Percentiles rank a stretch among this genome's conserved stretches.
phyloP scores from a whole-genome alignment of 2,329 filamentous ascomycete species.

The Penicillium sp. region DNA sequence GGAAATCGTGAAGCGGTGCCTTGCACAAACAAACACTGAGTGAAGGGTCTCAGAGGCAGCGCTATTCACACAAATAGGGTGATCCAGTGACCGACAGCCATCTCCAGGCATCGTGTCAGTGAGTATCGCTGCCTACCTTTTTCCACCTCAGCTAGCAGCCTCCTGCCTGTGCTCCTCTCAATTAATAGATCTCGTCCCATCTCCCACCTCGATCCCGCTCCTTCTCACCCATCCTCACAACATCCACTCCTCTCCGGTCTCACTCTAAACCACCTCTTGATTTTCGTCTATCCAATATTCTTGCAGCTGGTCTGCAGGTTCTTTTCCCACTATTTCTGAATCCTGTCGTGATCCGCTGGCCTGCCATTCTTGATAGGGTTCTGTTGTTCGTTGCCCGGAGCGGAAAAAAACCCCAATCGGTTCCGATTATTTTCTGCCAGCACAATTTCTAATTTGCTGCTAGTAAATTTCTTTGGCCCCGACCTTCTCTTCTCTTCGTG shows the following conservation, averaged over 20 bases:
- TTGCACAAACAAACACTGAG: not conserved
- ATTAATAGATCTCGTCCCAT: not conserved
- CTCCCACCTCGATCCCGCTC: not conserved
- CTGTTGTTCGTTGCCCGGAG: slow-evolving; percentile 11
- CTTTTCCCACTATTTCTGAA: not conserved
- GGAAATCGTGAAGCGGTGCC: not conserved
- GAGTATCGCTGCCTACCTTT: not conserved
- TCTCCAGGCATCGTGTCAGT: not conserved
- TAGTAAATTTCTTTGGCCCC: slow-evolving; percentile 14
- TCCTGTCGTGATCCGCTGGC: not conserved
- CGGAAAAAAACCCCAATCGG: slow-evolving; percentile 21
- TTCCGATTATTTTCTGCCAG: slow-evolving; percentile 29
- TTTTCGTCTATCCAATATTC: not conserved
- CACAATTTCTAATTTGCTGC: slow-evolving; percentile 14
- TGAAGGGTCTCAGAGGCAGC: not conserved
- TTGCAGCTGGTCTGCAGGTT: not conserved
- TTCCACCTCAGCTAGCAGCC: not conserved
- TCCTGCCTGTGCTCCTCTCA: not conserved
- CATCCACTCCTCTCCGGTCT: not conserved
- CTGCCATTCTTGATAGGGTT: slow-evolving; percentile 15
- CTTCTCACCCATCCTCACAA: not conserved
- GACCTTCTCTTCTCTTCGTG: slow-evolving; percentile 13
- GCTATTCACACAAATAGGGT: not conserved
- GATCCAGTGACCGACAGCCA: not conserved
- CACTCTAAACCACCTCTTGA: not conserved